phyloP scores from a whole-genome alignment of 2,329 filamentous ascomycete genomes.

The Hypoxylon sp. region DNA sequence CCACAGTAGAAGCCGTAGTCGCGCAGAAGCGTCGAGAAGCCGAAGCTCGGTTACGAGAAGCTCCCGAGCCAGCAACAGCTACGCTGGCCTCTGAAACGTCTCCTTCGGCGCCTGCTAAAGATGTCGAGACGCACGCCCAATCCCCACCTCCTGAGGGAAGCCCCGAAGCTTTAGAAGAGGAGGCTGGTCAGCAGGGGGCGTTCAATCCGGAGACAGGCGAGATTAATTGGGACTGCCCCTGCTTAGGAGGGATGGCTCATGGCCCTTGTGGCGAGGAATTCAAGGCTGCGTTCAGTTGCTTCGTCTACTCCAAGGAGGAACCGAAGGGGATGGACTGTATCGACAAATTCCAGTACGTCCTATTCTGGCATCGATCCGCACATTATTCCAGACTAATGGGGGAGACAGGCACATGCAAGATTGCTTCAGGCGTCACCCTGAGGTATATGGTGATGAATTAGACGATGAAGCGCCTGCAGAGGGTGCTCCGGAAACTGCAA shows the following conservation, averaged over 20 bases:
- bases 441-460: slow-evolving; percentile 91
- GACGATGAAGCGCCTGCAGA: slow-evolving; percentile 73
- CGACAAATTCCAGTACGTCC: slow-evolving; percentile 90
- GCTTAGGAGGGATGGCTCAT: slow-evolving; percentile 95
- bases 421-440: slow-evolving; percentile 93
- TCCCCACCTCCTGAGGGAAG: slow-evolving; percentile 51
- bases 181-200: slow-evolving; percentile 87
- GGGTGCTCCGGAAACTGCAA: slow-evolving; percentile 27
- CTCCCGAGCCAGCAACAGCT: slow-evolving; percentile 50
- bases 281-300: slow-evolving; percentile 96
- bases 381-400: slow-evolving; percentile 50
- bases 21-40: slow-evolving; percentile 71
- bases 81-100: slow-evolving; percentile 44
- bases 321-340: slow-evolving; percentile 98
- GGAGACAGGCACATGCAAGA: slow-evolving; percentile 88
- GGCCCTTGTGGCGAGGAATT: slow-evolving; percentile 97
- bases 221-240: slow-evolving; percentile 99
- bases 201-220: slow-evolving; percentile 99
- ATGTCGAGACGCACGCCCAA: slow-evolving; percentile 44
- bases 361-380: background rate
- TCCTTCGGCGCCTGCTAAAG: slow-evolving; percentile 47
- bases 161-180: slow-evolving; percentile 75
- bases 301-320: slow-evolving; percentile 94
- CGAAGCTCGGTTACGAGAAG: slow-evolving; percentile 53
- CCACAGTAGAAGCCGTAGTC: slow-evolving; percentile 76